Conservation (phyloP, 1,139 yeast genomes). For the Hansenula sp. region DNA sequence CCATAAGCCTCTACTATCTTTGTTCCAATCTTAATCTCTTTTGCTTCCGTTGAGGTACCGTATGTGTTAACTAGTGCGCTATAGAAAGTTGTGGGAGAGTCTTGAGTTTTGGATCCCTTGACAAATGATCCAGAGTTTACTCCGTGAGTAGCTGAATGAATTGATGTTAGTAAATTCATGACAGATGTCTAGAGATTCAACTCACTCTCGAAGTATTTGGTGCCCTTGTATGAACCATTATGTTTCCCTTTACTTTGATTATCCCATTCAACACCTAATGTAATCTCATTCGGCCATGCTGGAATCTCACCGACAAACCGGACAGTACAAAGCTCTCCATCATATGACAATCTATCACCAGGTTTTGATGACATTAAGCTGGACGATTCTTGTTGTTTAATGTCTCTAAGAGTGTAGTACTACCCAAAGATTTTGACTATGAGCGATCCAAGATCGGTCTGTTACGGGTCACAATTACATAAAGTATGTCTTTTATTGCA, state of each 20-base stretch:
- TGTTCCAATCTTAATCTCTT: constrained; percentile 37
- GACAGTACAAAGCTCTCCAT: constrained; percentile 58
- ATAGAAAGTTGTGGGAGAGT: constrained; percentile 31
- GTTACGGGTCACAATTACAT: no score
- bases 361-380: constrained; percentile 21
- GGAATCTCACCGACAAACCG: constrained; percentile 56
- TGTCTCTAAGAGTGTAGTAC: no score
- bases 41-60: constrained; percentile 26
- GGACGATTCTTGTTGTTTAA: background rate
- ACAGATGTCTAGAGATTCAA: background rate
- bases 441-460: no score
- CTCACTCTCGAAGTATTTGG: constrained; percentile 37
- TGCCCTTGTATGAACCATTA: constrained; percentile 44
- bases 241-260: constrained; percentile 50
- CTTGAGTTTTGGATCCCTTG: constrained; percentile 39
- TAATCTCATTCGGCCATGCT: constrained; percentile 54
- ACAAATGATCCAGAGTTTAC: constrained; percentile 62
- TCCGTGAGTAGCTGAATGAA: constrained; percentile 7
- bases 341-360: constrained; percentile 44
- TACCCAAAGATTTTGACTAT: no score
- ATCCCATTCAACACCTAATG: constrained; percentile 91
- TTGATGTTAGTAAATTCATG: background rate
- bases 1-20: constrained; percentile 65
- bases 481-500: background rate
- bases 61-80: constrained; percentile 52